Percentiles rank a stretch among this genome's conserved stretches.
Conservation (phyloP, 345 rosid species). For the Corchorus olitorius region DNA sequence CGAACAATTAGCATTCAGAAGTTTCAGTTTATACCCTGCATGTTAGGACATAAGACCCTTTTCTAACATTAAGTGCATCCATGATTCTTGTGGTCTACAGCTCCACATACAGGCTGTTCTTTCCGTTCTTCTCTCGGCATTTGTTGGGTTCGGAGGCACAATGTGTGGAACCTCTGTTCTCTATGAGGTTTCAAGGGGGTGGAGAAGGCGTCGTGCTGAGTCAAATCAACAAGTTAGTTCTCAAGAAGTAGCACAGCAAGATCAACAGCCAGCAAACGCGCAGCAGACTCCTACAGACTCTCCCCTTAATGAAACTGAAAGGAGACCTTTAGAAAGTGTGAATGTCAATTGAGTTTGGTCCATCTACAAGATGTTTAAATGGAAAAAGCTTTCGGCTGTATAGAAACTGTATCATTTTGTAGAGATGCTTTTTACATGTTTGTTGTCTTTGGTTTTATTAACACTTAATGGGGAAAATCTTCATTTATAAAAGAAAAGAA, state of each 20-base stretch:
- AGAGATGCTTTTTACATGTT: background rate
- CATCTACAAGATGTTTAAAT: background rate
- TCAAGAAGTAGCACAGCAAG: slow-evolving; percentile 24
- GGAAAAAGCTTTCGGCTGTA: slow-evolving; percentile 5
- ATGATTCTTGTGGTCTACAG: slow-evolving; percentile 40
- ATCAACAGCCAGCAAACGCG: slow-evolving; percentile 27
- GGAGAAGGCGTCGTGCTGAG: slow-evolving; percentile 28
- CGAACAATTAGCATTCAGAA: background rate
- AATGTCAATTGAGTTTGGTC: background rate
- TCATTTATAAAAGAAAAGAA: background rate
- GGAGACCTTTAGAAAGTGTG: slow-evolving; percentile 20
- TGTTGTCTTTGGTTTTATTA: background rate
- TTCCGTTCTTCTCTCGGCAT: slow-evolving; percentile 69
- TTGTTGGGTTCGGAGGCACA: slow-evolving; percentile 74
- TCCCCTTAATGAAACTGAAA: slow-evolving; percentile 21
- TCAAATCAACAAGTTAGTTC: slow-evolving; percentile 27
- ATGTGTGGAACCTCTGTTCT: slow-evolving; percentile 59
- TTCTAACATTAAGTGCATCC: background rate
- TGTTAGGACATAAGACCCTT: background rate
- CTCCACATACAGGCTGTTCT: slow-evolving; percentile 68
- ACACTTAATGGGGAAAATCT: background rate
- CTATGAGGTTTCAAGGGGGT: slow-evolving; percentile 45
- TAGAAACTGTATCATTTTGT: background rate
- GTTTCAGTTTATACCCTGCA: background rate
- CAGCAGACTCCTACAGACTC: slow-evolving; percentile 22